These are phyloP conservation scores for Ascochyta koolunga DNA, from an alignment of 2,329 filamentous ascomycete genomes.

Conservation along the genomic window DNA sequence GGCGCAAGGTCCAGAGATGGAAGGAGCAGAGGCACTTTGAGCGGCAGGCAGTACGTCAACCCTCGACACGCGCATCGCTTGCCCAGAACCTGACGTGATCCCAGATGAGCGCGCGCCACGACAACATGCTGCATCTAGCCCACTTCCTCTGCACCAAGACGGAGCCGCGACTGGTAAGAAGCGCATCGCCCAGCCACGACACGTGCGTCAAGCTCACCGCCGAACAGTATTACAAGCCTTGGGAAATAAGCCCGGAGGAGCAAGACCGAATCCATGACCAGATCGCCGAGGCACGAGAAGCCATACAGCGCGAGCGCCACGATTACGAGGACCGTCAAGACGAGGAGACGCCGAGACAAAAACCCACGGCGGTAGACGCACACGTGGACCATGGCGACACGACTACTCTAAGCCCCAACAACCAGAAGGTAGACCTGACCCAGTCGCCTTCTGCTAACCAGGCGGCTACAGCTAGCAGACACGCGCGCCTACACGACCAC, in stretches of 20 bases:
- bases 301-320: constrained; percentile 68
- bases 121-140: constrained; percentile 73
- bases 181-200: background rate
- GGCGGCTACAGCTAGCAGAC: constrained; percentile 34
- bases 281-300: constrained; percentile 67
- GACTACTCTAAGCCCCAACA: constrained; percentile 31
- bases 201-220: constrained; percentile 31
- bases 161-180: constrained; percentile 74
- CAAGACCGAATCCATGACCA: constrained; percentile 74
- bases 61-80: constrained; percentile 2
- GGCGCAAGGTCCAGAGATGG: constrained; percentile 65
- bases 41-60: constrained; percentile 69
- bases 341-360: constrained; percentile 34
- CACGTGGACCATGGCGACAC: constrained; percentile 23
- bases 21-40: constrained; percentile 77
- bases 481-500: constrained; percentile 26
- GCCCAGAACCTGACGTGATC: constrained; percentile 23
- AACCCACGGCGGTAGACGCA: constrained; percentile 16
- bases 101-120: constrained; percentile 77
- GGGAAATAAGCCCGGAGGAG: constrained; percentile 73
- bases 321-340: constrained; percentile 61
- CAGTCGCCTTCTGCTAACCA: constrained; percentile 27
- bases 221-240: constrained; percentile 81
- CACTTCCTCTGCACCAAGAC: constrained; percentile 74
- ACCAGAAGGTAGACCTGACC: constrained; percentile 28